Base-by-base conservation (phyloP, 176 grass and related monocot genomes). In the Lolium rigidum region DNA sequence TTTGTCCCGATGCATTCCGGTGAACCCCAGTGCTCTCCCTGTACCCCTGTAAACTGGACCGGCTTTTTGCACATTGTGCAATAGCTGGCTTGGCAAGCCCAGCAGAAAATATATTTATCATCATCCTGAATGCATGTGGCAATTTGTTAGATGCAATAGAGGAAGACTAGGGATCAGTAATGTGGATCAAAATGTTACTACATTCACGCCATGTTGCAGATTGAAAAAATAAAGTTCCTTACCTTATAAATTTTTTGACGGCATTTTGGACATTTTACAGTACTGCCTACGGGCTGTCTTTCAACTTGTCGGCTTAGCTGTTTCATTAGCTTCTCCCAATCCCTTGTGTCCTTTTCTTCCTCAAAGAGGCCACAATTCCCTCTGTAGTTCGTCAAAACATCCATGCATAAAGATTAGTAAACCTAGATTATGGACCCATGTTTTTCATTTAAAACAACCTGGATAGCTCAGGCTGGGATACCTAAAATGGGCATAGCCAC, bases 61-160 rank as follows among this genome's bases (percentile, higher is more conserved):
- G 14, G 22, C 77, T 75, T 74, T 52, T 77, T 85, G 80, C 84
- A 85, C 15, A 89, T 20, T 8, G 83, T 87, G 78, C 89, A 91
- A 35, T 84, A 89, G 79, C 64, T 58, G 22, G 18, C 76, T 81
- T 70, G 71, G 77, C 89, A 94, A 21, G 86, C 86, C 89, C 92
- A 89, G 56, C 92, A 91, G 81, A 87, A 93, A 39, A 94, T 87
- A 24, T 87, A 88, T 58, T 74, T 89, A 17, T 94, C 58, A 10
- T 85, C 48, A 1, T 57, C 82, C 76, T 89, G 58, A 49, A 74
- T 67, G 22, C 48, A 67, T 12, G 71, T 52, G 0, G 28, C 14
- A 20, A 41, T 24, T 70, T 2, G 64, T 55, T 55, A 82, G 64
- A 70, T 24, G 9, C 12, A 67, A 50, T 7, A 10, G 11, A 64